Conservation (phyloP, 2,329 filamentous ascomycete genomes). For the Venturia aucupariae region DNA sequence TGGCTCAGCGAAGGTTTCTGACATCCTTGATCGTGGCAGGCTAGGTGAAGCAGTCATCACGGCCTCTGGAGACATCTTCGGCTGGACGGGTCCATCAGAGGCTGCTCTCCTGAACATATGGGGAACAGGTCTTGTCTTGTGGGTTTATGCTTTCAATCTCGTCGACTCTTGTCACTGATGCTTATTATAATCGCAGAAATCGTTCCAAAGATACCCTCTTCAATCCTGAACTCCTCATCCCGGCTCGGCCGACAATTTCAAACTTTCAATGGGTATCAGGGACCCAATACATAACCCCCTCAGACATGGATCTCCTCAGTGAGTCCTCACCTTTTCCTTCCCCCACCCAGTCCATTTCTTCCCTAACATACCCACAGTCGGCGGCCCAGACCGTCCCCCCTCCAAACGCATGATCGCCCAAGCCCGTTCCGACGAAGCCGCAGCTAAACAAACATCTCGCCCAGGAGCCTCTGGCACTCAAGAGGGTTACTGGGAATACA, state of each 20-base stretch:
- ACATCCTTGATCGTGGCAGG: conserved; percentile 65
- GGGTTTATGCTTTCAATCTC: conserved; percentile 41
- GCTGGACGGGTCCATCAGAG: conserved; percentile 83
- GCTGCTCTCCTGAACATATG: conserved; percentile 75
- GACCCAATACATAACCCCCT: conserved; percentile 79
- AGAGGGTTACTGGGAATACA: conserved; percentile 63
- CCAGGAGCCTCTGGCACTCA: conserved; percentile 34
- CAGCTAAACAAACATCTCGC: conserved; percentile 29
- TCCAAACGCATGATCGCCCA: conserved; percentile 84
- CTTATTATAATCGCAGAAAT: conserved; percentile 20
- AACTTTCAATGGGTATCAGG: conserved; percentile 95
- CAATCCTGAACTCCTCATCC: conserved; percentile 65
- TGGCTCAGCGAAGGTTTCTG: conserved; percentile 51
- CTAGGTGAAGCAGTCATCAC: conserved; percentile 62
- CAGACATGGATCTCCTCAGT: conserved; percentile 77
- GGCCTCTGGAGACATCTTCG: conserved; percentile 70
- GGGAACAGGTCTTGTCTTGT: conserved; percentile 55
- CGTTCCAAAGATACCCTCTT: conserved; percentile 60
- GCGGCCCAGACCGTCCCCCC: conserved; percentile 76
- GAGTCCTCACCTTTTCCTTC: conserved; percentile 21
- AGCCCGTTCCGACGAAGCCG: conserved; percentile 37
- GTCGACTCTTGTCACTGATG: no score
- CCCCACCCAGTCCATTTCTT: conserved; percentile 22
- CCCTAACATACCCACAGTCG: conserved; percentile 41
- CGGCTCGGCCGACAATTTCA: conserved; percentile 82